Conservation (phyloP, 164 flowering plant species). For the Paratinospora sagittata region DNA sequence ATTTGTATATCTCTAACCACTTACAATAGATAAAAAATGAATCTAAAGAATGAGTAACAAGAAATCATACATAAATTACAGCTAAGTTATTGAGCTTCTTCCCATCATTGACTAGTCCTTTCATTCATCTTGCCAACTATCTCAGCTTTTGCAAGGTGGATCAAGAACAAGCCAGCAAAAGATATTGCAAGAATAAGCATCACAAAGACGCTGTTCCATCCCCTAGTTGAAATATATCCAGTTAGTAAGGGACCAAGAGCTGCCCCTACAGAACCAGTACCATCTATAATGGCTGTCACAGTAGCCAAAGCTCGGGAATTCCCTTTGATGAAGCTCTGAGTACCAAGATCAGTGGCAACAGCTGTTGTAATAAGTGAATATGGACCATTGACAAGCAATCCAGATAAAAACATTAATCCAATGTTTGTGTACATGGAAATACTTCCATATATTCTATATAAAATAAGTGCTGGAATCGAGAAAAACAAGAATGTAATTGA, state of each 20-base stretch:
- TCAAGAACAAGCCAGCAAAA: conserved; percentile 55
- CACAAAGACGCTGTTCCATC: conserved; percentile 82
- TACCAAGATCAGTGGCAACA: conserved; percentile 93
- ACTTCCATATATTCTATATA: conserved; percentile 73
- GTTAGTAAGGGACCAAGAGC: conserved; percentile 89
- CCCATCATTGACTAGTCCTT: conserved; percentile 19
- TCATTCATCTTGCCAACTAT: conserved; percentile 40
- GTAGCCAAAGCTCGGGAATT: conserved; percentile 95
- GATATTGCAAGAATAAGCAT: conserved; percentile 67
- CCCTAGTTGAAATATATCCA: conserved; percentile 81
- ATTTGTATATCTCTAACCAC: not conserved
- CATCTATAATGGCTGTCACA: conserved; percentile 95
- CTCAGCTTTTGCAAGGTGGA: conserved; percentile 59
- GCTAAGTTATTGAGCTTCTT: not conserved
- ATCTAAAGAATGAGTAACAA: conserved; percentile 8
- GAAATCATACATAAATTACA: conserved; percentile 7
- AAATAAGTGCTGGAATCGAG: conserved; percentile 75
- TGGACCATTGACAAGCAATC: conserved; percentile 91
- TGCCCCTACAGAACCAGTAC: conserved; percentile 98
- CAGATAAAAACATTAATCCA: conserved; percentile 70
- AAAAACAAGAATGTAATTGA: conserved; percentile 54
- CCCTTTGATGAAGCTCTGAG: conserved; percentile 58
- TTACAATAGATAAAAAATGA: not conserved
- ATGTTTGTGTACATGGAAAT: conserved; percentile 54
- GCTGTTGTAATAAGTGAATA: conserved; percentile 97